Percentiles rank a stretch among this genome's conserved stretches.
Evolutionary conservation across 2,329 filamentous ascomycete genomes (phyloP).

Genomic region (Fusarium redolens): DNA sequence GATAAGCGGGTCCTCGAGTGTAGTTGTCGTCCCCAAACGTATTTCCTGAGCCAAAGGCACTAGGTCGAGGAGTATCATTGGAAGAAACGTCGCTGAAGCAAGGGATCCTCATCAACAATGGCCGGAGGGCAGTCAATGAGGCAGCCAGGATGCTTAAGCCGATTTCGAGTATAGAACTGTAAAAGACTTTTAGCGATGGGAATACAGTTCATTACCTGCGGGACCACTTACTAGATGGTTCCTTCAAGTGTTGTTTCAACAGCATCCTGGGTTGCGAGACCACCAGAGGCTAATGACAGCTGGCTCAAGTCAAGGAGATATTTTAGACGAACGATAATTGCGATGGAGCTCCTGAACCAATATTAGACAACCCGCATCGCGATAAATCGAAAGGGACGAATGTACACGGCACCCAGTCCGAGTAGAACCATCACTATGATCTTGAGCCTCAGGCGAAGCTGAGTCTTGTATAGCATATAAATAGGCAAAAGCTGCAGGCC

Average conservation of each 20-base stretch:
- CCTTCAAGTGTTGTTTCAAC: background rate
- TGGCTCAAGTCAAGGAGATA: background rate
- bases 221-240: background rate
- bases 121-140: slow-evolving; percentile 6
- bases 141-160: background rate
- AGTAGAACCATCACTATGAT: slow-evolving; percentile 13
- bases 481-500: background rate
- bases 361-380: background rate
- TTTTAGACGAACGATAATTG: slow-evolving; percentile 13
- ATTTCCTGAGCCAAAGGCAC: background rate
- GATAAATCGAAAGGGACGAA: background rate
- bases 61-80: background rate
- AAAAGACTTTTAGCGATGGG: background rate
- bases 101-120: slow-evolving; percentile 9
- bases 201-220: too few relatives aligned
- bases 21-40: background rate
- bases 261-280: background rate
- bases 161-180: background rate
- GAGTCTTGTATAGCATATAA: slow-evolving; percentile 9
- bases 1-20: background rate
- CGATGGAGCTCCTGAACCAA: background rate
- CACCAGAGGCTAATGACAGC: background rate
- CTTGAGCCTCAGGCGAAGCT: slow-evolving; percentile 7
- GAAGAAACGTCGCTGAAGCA: slow-evolving; percentile 2
- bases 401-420: background rate